Evolutionary conservation across 2,329 filamentous ascomycete species (phyloP).

Genomic region (Parastagonospora avenae): DNA sequence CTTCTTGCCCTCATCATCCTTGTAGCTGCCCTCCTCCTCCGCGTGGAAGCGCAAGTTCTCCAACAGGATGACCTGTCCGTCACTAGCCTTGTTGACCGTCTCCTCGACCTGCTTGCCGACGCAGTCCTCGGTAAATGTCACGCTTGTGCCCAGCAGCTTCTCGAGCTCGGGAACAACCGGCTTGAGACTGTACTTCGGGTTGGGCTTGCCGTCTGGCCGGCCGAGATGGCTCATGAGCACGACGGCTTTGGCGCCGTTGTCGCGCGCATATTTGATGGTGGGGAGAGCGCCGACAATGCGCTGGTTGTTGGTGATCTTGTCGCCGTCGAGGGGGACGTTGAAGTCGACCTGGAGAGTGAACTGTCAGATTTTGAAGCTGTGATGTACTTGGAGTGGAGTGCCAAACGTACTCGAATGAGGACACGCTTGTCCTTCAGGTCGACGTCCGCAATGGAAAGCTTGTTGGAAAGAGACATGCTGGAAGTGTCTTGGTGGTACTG

Average conservation of each 20-base stretch:
- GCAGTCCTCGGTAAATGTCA: constrained; percentile 87
- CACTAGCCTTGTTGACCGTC: constrained; percentile 79
- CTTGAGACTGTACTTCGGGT: constrained; percentile 93
- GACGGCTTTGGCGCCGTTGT: constrained; percentile 88
- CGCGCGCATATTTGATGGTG: constrained; percentile 92
- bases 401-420: constrained; percentile 77
- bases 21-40: constrained; percentile 96
- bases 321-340: constrained; percentile 93
- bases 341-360: constrained; percentile 82
- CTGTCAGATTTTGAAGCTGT: constrained; percentile 12
- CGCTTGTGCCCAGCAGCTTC: constrained; percentile 83
- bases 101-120: constrained; percentile 91
- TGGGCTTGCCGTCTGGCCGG: constrained; percentile 86
- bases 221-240: constrained; percentile 98
- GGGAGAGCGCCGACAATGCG: constrained; percentile 95
- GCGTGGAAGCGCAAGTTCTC: constrained; percentile 99
- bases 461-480: constrained; percentile 94
- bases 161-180: constrained; percentile 90
- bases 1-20: constrained; percentile 95
- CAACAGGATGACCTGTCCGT: constrained; percentile 84
- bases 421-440: constrained; percentile 98
- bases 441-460: constrained; percentile 94
- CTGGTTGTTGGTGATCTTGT: constrained; percentile 97
- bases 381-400: background rate
- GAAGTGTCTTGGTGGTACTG: constrained; percentile 16